These are phyloP conservation scores for Leishmania mexicana DNA, from an alignment of 208 protist genomes.

Conservation along the genomic window DNA sequence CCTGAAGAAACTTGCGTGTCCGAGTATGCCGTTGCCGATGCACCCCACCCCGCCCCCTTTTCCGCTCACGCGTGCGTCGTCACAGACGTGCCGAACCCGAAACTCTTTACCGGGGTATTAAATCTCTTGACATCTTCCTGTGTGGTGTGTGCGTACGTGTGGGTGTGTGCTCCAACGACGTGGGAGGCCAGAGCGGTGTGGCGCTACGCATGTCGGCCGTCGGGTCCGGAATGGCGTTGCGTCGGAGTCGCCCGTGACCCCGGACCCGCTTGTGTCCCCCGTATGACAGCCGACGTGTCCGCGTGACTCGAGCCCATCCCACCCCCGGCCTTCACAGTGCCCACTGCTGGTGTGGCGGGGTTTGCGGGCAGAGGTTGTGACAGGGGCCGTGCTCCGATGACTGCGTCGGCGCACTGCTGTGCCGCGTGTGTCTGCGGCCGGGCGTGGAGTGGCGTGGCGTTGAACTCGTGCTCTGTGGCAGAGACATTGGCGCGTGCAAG, in stretches of 20 bases:
- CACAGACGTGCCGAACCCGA: background rate
- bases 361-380: background rate
- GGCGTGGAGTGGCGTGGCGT: background rate
- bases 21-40: background rate
- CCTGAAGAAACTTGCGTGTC: background rate
- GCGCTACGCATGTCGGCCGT: background rate
- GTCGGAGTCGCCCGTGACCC: background rate
- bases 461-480: background rate
- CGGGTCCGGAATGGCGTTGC: background rate
- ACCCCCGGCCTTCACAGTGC: background rate
- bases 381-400: background rate
- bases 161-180: background rate
- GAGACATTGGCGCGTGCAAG: background rate
- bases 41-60: too few relatives aligned
- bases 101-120: too few relatives aligned
- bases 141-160: background rate
- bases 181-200: background rate
- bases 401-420: background rate
- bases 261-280: background rate
- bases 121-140: background rate
- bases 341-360: background rate
- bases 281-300: background rate
- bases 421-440: background rate
- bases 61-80: background rate
- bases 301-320: background rate